phyloP scores from a whole-genome alignment of 129 eudicot genomes.

The Escallonia herrerae region DNA sequence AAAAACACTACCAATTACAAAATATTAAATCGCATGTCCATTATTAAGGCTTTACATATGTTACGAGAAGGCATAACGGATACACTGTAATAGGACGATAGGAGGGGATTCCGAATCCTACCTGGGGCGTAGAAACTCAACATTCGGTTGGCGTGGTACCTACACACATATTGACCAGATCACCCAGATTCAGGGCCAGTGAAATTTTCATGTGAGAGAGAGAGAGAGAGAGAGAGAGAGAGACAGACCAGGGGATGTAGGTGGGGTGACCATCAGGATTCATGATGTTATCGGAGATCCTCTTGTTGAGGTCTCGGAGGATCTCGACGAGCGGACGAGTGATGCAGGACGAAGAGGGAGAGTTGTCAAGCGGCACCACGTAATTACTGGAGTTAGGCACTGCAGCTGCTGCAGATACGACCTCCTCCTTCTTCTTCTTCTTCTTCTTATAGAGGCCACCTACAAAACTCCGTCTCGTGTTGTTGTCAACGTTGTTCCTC shows the following conservation, averaged over 20 bases:
- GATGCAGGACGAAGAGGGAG: conserved; percentile 45
- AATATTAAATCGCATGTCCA: too few species aligned
- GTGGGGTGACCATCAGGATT: conserved; percentile 21
- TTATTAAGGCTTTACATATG: too few species aligned
- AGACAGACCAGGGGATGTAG: conserved; percentile 57
- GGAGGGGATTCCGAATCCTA: conserved; percentile 1
- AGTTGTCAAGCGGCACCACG: conserved; percentile 72
- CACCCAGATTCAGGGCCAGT: not conserved
- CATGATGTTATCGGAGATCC: conserved; percentile 76
- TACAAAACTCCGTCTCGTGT: too few species aligned
- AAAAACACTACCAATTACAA: too few species aligned
- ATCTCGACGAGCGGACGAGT: conserved; percentile 86
- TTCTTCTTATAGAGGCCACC: too few species aligned
- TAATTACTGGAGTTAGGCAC: conserved; percentile 60
- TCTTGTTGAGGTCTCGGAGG: conserved; percentile 84
- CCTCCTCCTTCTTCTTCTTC: conserved; percentile 12
- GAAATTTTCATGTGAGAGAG: not conserved
- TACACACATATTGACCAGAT: conserved; percentile 10
- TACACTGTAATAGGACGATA: too few species aligned
- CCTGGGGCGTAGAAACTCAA: conserved; percentile 98
- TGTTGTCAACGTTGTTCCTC: too few species aligned
- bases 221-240: not conserved
- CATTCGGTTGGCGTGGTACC: conserved; percentile 98
- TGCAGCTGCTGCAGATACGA: conserved; percentile 14
- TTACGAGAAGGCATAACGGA: too few species aligned